Percentiles rank a stretch among this genome's conserved stretches.
phyloP scores from a whole-genome alignment of 305 asterid species.

The Vinca major region DNA sequence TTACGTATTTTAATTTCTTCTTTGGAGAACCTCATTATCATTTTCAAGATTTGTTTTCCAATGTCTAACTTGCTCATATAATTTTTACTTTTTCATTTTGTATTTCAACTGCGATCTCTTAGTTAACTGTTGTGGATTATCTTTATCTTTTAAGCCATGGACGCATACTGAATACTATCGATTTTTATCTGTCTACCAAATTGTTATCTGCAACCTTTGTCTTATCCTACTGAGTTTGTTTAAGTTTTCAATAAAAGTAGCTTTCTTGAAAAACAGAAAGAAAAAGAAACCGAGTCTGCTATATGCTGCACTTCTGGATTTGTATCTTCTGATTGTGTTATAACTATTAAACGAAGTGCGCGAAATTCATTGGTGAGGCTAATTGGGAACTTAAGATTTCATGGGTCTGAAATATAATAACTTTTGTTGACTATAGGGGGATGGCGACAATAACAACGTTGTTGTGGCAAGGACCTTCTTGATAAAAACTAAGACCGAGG shows the following conservation, averaged over 20 bases:
- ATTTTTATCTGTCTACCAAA: too few relatives aligned
- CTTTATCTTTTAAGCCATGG: not conserved
- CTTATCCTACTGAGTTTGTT: not conserved
- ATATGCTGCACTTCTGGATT: not conserved
- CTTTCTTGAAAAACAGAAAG: not conserved
- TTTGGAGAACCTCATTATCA: not conserved
- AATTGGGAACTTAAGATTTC: too few relatives aligned
- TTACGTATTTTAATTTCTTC: not conserved
- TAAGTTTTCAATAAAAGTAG: not conserved
- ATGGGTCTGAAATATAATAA: not conserved
- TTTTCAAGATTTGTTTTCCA: not conserved
- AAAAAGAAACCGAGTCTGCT: not conserved
- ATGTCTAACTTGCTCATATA: not conserved
- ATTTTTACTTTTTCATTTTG: not conserved
- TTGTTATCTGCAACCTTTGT: not conserved
- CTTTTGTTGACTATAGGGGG: conserved; percentile 35
- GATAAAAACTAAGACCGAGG: conserved; percentile 60
- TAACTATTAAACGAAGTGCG: not conserved
- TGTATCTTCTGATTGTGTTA: not conserved
- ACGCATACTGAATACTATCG: too few relatives aligned
- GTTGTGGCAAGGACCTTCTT: conserved; percentile 74
- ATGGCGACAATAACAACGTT: conserved; percentile 39
- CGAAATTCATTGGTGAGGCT: not conserved
- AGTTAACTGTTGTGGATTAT: not conserved
- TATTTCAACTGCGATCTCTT: not conserved